These are phyloP conservation scores for Aspergillus sp. DNA, from an alignment of 2,329 filamentous ascomycete species.

Conservation along the genomic window DNA sequence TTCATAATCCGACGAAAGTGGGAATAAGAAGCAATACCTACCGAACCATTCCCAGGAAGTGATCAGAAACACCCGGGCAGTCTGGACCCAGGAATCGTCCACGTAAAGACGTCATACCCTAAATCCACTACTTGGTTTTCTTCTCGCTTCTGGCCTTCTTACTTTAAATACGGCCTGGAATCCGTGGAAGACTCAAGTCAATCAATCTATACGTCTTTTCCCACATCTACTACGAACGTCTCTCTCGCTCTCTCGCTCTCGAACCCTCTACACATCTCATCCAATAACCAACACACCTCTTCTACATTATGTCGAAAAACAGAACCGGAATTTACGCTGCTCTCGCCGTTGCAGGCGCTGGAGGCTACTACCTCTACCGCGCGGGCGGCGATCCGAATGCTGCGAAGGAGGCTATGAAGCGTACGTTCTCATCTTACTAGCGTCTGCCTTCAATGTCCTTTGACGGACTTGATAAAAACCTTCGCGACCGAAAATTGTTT, in stretches of 20 bases:
- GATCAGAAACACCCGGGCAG: background rate
- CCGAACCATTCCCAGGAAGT: too few relatives aligned
- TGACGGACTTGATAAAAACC: too few relatives aligned
- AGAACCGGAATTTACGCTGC: constrained; percentile 43
- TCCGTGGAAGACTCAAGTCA: too few relatives aligned
- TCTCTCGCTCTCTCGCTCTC: too few relatives aligned
- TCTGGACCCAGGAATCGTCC: background rate
- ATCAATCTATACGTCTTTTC: too few relatives aligned
- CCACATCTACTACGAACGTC: too few relatives aligned
- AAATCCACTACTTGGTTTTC: background rate
- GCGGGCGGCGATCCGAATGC: constrained; percentile 78
- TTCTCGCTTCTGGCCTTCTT: too few relatives aligned
- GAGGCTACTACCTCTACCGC: constrained; percentile 88
- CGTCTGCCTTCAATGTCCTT: too few relatives aligned
- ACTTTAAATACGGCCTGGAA: too few relatives aligned
- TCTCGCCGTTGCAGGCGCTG: constrained; percentile 63
- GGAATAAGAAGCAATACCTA: too few relatives aligned
- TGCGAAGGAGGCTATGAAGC: constrained; percentile 83
- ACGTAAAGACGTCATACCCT: background rate
- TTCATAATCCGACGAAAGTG: too few relatives aligned
- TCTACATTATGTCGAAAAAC: constrained; percentile 33
- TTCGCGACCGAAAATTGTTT: too few relatives aligned
- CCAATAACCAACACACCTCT: background rate
- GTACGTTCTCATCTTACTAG: constrained; percentile 51
- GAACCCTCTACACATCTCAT: background rate